Base-by-base conservation (phyloP, 371 early-diverging fungal species). In the Funneliformis caledonium region DNA sequence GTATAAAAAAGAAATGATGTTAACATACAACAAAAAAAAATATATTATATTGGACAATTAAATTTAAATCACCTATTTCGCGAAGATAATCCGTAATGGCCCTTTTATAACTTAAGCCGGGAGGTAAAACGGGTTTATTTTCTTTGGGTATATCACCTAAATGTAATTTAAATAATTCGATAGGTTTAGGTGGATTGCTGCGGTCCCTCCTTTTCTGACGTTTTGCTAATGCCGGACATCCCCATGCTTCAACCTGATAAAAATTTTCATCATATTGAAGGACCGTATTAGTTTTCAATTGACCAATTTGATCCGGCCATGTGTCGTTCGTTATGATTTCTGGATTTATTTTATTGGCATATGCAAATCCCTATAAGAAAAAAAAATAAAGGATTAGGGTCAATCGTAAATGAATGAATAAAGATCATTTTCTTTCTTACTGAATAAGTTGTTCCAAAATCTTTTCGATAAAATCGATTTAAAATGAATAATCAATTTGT, bases 361-460 rank as follows among this genome's bases (percentile, higher is more conserved):
- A 78, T 5, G 78, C 78, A 45, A 78, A 78, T 37, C 78, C 78
- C 64, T 62, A 31, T 3, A 5, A 61, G 26, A 62, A 10, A 11
- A 11, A n/a, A 62, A 26, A 2, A 22, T 62, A 22, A 12, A 8
- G 26, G 22, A 9, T 62, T 62, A 11, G 31, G 8, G 26, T 16
- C 26, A 26, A 62, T 62, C 33, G 22, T 3, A 50, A 72, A 26
- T 47, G 4, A 72, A 43, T 22, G 3, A 68, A 14, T 22, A 70
- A 6, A 47, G 26, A 3, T 47, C 7, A 47, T 22, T 47, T 72
- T 45, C 37, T 37, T 42, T 14, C 72, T 75, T 75, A 75, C 78
- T 7, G 78, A 78, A 67, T 48, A 78, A 26, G 65, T 78, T 47
- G 78, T 78, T 78, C 78, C 78, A 67, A 78, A 78, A 78, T 78